A percentile compares a stretch with the other conserved stretches of the same genome.
Evolutionary conservation across 225 moss, liverwort and hornwort species (phyloP).

Genomic region (Bryoerythrophyllum caledonicum): DNA sequence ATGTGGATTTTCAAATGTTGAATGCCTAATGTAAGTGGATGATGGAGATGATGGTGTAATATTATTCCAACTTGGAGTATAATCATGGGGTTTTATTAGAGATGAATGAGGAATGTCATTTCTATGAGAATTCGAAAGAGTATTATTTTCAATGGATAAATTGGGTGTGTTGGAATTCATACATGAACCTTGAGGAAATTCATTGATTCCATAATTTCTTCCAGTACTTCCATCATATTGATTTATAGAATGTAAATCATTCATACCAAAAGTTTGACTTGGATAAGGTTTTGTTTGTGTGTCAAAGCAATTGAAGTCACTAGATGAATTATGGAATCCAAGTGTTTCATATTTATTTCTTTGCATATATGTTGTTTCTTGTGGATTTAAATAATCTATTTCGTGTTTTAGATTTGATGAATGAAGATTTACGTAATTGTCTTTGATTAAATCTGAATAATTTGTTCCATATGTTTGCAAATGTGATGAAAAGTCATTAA

Average conservation of each 20-base stretch:
- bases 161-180: background rate
- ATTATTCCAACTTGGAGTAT: conserved; percentile 20
- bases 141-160: background rate
- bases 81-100: conserved; percentile 15
- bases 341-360: conserved; percentile 19
- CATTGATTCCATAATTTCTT: conserved; percentile 18
- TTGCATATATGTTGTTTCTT: conserved; percentile 22
- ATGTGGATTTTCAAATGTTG: conserved; percentile 33
- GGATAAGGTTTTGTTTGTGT: background rate
- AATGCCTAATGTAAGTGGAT: conserved; percentile 13
- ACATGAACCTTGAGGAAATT: background rate
- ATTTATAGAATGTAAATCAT: conserved; percentile 7
- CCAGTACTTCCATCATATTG: background rate
- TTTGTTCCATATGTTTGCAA: conserved; percentile 10
- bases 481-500: conserved; percentile 2
- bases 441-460: conserved; percentile 10
- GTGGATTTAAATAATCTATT: conserved; percentile 1
- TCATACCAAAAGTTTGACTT: conserved; percentile 24
- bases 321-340: conserved; percentile 5
- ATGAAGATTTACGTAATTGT: conserved; percentile 19
- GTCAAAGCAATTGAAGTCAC: conserved; percentile 18
- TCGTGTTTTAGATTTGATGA: conserved; percentile 15
- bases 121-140: conserved; percentile 6
- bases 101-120: conserved; percentile 12
- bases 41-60: background rate